Percentiles rank a stretch among this genome's conserved stretches.
Conservation (phyloP, 73 alveolate species). For the Diophrys sp. region DNA sequence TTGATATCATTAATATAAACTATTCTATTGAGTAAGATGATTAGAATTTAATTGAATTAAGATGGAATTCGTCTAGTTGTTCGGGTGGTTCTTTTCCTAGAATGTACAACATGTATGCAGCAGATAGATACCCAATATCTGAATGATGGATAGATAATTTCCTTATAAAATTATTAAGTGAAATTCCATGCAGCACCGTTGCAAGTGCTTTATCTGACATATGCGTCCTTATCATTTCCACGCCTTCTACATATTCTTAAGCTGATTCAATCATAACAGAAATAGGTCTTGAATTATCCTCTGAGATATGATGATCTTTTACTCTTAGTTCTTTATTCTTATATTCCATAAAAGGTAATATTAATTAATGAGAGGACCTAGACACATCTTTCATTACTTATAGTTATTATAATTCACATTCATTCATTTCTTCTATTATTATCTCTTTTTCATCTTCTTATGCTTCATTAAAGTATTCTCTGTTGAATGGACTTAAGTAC, state of each 20-base stretch:
- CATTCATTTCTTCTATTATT: not conserved
- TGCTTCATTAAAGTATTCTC: not conserved
- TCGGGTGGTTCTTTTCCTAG: not conserved
- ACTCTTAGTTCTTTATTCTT: not conserved
- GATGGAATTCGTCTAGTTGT: not conserved
- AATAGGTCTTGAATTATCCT: not conserved
- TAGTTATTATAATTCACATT: not conserved
- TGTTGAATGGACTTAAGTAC: not conserved
- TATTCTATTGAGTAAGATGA: not conserved
- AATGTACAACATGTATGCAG: not conserved
- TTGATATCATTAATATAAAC: not conserved
- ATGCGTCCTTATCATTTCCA: not conserved
- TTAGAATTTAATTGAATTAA: not conserved
- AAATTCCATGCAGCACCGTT: not conserved
- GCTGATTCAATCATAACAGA: not conserved
- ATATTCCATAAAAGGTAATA: not conserved
- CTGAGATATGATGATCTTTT: not conserved
- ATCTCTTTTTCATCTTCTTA: not conserved
- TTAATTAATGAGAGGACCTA: not conserved
- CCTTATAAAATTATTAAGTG: not conserved
- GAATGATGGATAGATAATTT: too few relatives aligned
- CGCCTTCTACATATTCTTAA: not conserved
- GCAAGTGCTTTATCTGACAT: not conserved
- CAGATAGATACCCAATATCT: not conserved
- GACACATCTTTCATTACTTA: not conserved